These are phyloP conservation scores for Quercus dentata DNA, from an alignment of 306 rosid species.

Conservation along the genomic window DNA sequence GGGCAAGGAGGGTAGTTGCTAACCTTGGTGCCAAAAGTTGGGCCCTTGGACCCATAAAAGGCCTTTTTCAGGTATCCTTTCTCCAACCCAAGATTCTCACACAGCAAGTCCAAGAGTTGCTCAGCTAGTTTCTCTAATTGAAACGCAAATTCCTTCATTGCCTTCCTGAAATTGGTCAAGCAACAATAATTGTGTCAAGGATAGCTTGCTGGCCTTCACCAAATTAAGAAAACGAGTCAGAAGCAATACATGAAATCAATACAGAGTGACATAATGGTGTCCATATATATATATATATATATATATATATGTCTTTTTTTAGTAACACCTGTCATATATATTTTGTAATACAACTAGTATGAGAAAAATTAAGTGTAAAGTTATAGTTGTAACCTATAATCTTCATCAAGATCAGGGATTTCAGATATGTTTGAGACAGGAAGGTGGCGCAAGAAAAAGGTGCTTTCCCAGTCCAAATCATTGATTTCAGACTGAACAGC, in stretches of 20 bases:
- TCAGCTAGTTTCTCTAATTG: conserved; percentile 80
- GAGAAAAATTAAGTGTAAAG: neutral
- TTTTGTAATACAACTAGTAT: neutral
- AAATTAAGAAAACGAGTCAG: neutral
- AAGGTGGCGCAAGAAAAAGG: conserved; percentile 86
- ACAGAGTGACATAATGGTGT: no score
- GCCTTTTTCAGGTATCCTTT: conserved; percentile 77
- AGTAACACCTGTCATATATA: no score
- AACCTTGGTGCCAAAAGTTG: conserved; percentile 88
- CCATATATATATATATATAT: no score
- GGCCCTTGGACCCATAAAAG: conserved; percentile 80
- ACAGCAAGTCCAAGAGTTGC: conserved; percentile 68
- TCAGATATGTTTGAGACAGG: conserved; percentile 70
- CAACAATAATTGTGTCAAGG: neutral
- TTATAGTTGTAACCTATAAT: conserved; percentile 46
- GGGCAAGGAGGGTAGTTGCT: conserved; percentile 98
- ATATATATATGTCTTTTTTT: neutral
- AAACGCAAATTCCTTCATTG: conserved; percentile 67
- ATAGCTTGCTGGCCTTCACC: neutral
- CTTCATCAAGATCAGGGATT: conserved; percentile 61
- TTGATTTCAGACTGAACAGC: conserved; percentile 51
- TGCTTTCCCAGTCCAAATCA: conserved; percentile 94
- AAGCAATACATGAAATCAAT: no score
- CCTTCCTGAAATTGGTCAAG: conserved; percentile 37
- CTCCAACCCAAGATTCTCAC: conserved; percentile 90